Conservation (phyloP, 169 alveolate species). For the Plasmodium ovale region DNA sequence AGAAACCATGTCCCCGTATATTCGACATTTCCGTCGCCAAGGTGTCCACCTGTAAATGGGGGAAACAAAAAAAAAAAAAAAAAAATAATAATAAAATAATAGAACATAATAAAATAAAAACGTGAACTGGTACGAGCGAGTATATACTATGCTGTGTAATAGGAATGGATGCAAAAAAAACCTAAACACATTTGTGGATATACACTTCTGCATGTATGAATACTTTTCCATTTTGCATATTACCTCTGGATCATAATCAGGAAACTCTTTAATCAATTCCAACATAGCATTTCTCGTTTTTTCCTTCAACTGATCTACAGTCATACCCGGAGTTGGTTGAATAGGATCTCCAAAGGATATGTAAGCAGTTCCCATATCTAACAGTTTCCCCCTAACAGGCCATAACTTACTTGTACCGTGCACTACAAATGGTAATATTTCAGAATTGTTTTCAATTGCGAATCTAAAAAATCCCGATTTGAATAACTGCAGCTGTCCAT, state of each 20-base stretch:
- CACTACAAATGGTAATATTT: constrained; percentile 88
- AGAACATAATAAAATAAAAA: background rate
- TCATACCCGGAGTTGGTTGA: constrained; percentile 74
- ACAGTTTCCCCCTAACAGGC: constrained; percentile 79
- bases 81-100: background rate
- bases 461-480: constrained; percentile 91
- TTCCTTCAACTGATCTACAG: constrained; percentile 62
- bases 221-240: background rate
- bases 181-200: background rate
- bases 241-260: constrained; percentile 76
- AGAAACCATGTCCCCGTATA: constrained; percentile 64
- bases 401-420: constrained; percentile 81
- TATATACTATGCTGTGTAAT: too few relatives aligned
- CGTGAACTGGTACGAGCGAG: background rate
- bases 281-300: constrained; percentile 73
- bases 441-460: constrained; percentile 88
- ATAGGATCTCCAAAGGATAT: constrained; percentile 84
- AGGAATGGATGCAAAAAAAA: background rate
- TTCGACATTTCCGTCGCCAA: constrained; percentile 19
- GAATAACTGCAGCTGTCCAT: constrained; percentile 89
- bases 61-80: background rate
- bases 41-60: constrained; percentile 23
- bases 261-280: constrained; percentile 62
- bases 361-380: constrained; percentile 82
- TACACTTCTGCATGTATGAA: background rate